phyloP scores from a whole-genome alignment of 2,329 filamentous ascomycete genomes.

The Fragosphaeria purpurea region DNA sequence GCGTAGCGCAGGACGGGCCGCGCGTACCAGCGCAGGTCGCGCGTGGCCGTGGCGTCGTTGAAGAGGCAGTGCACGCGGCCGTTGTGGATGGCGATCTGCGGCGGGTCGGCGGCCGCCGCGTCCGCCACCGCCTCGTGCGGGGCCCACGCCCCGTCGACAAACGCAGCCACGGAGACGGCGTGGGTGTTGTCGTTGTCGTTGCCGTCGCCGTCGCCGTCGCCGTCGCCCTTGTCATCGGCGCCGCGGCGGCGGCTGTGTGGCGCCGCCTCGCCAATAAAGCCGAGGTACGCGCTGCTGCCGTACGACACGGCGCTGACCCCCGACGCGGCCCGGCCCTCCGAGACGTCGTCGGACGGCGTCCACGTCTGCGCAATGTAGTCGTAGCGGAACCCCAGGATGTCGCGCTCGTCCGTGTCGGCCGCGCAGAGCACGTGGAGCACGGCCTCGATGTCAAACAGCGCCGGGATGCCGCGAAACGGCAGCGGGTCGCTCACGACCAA shows the following conservation, averaged over 20 bases:
- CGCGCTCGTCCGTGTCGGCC: constrained; percentile 15
- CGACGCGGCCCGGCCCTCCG: constrained; percentile 21
- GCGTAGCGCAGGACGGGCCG: constrained; percentile 21
- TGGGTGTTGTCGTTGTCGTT: constrained; percentile 13
- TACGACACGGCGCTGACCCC: constrained; percentile 25
- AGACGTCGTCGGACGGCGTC: constrained; percentile 22
- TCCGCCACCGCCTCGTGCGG: constrained; percentile 14
- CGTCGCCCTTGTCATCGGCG: constrained; percentile 10
- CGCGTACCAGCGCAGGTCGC: constrained; percentile 26
- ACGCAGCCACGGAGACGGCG: constrained; percentile 15
- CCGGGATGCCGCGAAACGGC: constrained; percentile 23
- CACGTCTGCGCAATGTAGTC: constrained; percentile 19
- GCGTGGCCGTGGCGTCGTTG: constrained; percentile 19
- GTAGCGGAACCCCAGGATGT: constrained; percentile 23
- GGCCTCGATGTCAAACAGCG: constrained; percentile 22
- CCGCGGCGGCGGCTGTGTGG: neutral
- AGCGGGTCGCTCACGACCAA: constrained; percentile 4
- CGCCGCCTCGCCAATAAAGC: constrained; percentile 17
- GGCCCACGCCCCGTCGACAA: constrained; percentile 13
- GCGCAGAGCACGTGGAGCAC: constrained; percentile 23
- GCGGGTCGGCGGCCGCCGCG: constrained; percentile 15
- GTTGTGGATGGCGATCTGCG: constrained; percentile 20
- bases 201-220: constrained; percentile 14
- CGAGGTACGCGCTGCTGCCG: constrained; percentile 21
- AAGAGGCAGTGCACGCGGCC: constrained; percentile 24